phyloP scores from a whole-genome alignment of 2,329 filamentous ascomycete genomes.

The Cytospora piceae region DNA sequence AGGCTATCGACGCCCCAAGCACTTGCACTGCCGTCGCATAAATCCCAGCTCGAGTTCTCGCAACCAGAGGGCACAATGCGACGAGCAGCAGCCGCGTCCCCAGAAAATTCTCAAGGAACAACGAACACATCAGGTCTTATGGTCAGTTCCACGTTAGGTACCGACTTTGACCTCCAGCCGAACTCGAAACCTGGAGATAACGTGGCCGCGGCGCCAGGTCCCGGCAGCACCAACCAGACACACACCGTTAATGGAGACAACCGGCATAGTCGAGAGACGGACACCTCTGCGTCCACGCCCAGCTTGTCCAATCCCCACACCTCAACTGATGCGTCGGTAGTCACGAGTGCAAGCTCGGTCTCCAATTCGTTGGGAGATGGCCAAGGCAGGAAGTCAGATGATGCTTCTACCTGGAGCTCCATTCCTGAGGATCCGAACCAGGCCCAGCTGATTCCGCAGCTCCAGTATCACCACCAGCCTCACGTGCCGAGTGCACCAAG shows the following conservation, averaged over 20 bases:
- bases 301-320: constrained; percentile 53
- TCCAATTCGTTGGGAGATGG: constrained; percentile 55
- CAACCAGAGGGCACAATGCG: constrained; percentile 26
- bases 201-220: neutral
- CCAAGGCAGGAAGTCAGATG: constrained; percentile 42
- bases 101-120: constrained; percentile 9
- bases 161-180: constrained; percentile 21
- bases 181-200: constrained; percentile 36
- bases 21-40: constrained; percentile 46
- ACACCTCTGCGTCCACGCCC: constrained; percentile 53
- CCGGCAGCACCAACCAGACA: constrained; percentile 39
- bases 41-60: constrained; percentile 34
- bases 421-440: constrained; percentile 50
- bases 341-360: constrained; percentile 60
- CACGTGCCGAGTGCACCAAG: constrained; percentile 48
- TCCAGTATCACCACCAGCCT: constrained; percentile 64
- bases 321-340: constrained; percentile 57
- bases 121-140: neutral
- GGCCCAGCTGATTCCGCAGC: constrained; percentile 55
- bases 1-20: constrained; percentile 42
- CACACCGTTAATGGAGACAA: constrained; percentile 43
- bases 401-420: constrained; percentile 56
- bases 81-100: constrained; percentile 16
- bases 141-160: neutral
- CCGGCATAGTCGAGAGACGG: constrained; percentile 58